Evolutionary conservation across 129 eudicot species (phyloP).

Genomic region (Saussurea involucrata): DNA sequence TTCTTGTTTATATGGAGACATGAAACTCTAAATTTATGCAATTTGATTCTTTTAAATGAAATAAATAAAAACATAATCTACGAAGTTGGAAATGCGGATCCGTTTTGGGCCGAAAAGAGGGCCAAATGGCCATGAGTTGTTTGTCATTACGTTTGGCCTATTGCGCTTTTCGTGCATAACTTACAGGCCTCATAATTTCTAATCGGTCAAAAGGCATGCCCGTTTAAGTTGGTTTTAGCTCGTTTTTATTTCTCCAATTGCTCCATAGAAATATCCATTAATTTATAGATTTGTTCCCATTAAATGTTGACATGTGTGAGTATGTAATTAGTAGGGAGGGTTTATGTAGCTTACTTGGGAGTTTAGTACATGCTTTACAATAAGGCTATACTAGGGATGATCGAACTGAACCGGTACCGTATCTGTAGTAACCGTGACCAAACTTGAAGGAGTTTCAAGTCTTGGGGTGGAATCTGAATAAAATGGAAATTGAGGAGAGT

Average conservation of each 20-base stretch:
- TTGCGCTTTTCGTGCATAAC: not conserved
- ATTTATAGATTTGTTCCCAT: no score
- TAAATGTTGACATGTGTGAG: not conserved
- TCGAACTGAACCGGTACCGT: no score
- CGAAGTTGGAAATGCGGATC: not conserved
- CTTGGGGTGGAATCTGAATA: no score
- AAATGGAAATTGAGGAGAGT: no score
- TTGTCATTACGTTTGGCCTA: not conserved
- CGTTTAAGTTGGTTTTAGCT: not conserved
- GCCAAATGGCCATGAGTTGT: not conserved
- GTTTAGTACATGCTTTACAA: not conserved
- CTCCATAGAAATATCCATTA: not conserved
- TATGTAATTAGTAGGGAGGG: not conserved
- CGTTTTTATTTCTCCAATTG: not conserved
- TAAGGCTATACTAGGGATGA: not conserved
- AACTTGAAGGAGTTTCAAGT: no score
- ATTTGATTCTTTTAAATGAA: not conserved
- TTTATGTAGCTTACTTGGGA: not conserved
- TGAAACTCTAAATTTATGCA: not conserved
- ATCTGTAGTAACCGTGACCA: no score
- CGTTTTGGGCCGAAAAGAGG: not conserved
- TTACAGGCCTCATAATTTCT: not conserved
- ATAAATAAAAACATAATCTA: not conserved
- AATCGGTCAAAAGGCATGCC: not conserved
- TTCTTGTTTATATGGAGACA: not conserved